Evolutionary conservation across 176 grass and related monocot genomes (phyloP).

Genomic region (Rhipidocladum racemiflorum): DNA sequence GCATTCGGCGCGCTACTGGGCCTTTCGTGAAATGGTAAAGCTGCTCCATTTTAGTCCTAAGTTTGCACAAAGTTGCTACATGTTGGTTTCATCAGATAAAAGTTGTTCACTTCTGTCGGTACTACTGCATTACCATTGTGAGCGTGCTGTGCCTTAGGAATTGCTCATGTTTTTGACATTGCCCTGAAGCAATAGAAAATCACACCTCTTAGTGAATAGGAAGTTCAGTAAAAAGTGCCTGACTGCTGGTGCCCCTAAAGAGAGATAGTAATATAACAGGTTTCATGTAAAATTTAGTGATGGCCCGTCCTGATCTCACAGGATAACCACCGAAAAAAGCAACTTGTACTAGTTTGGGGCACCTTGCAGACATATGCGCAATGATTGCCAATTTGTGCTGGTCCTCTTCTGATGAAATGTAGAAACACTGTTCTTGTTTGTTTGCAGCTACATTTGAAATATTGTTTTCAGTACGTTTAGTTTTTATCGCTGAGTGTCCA

Average conservation of each 20-base stretch:
- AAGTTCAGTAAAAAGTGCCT: not conserved
- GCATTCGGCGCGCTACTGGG: not conserved
- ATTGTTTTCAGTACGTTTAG: not conserved
- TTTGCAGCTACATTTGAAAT: slow-evolving; percentile 20
- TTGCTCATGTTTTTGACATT: not conserved
- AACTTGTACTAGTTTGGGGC: not conserved
- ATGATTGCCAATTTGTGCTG: slow-evolving; percentile 11
- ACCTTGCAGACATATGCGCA: not conserved
- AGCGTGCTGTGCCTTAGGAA: slow-evolving; percentile 6
- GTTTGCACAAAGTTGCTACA: slow-evolving; percentile 17
- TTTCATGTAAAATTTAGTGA: not conserved
- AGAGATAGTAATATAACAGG: not conserved
- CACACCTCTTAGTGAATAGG: not conserved
- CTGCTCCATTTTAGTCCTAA: slow-evolving; percentile 12
- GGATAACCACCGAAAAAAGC: not conserved
- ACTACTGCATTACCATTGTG: not conserved
- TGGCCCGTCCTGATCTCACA: not conserved
- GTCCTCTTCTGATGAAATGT: slow-evolving; percentile 11
- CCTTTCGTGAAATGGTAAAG: not conserved
- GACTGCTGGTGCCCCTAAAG: not conserved
- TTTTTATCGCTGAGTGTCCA: slow-evolving; percentile 21
- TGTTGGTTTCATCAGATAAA: slow-evolving; percentile 1
- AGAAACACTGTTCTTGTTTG: not conserved
- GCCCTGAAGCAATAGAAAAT: not conserved
- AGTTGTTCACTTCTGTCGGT: not conserved